Conservation (phyloP, 2,329 filamentous ascomycete species). For the Tolypocladium pustulatum region DNA sequence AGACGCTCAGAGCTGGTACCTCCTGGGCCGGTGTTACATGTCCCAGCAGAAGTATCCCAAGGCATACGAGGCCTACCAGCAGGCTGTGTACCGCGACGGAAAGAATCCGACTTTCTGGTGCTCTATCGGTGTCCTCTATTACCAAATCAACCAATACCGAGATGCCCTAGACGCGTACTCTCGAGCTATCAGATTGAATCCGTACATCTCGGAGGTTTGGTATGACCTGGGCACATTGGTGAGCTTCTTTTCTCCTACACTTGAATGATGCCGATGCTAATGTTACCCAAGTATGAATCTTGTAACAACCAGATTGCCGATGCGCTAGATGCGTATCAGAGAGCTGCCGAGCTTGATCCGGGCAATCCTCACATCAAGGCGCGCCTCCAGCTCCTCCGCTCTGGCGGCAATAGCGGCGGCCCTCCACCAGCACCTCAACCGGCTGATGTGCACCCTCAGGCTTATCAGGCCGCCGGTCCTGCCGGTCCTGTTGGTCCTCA, state of each 20-base stretch:
- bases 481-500: conserved; percentile 76
- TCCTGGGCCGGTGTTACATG: conserved; percentile 97
- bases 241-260: conserved; percentile 29
- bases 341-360: conserved; percentile 89
- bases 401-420: conserved; percentile 62
- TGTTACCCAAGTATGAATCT: conserved; percentile 67
- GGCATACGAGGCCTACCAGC: conserved; percentile 96
- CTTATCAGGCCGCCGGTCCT: conserved; percentile 76
- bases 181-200: conserved; percentile 89
- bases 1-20: conserved; percentile 97
- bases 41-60: conserved; percentile 98
- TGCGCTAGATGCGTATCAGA: conserved; percentile 88
- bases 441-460: conserved; percentile 90
- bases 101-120: conserved; percentile 99
- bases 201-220: conserved; percentile 98
- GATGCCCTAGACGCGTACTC: conserved; percentile 97
- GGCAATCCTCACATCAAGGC: conserved; percentile 94
- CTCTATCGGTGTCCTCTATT: conserved; percentile 96
- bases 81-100: conserved; percentile 95
- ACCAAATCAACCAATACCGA: conserved; percentile 98
- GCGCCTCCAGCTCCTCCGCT: conserved; percentile 78
- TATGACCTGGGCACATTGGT: conserved; percentile 94
- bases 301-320: conserved; percentile 98
- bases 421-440: conserved; percentile 75
- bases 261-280: conserved; percentile 15